These are phyloP conservation scores for Phytophthora macrochlamydospora DNA, from an alignment of 352 stramenopile species.

Conservation along the genomic window DNA sequence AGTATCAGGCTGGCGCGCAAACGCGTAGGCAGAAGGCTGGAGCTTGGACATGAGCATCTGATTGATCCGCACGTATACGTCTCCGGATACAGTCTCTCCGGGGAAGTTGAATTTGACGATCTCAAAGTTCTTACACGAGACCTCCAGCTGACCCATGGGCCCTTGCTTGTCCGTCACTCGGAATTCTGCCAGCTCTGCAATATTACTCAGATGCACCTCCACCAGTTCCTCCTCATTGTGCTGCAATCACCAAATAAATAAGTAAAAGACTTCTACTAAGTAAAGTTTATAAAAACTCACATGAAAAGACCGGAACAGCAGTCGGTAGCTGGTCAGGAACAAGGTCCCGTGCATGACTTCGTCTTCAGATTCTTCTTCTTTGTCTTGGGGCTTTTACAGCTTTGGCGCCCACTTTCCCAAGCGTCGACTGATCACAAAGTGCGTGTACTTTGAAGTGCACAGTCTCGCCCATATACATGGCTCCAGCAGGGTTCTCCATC, in stretches of 20 bases:
- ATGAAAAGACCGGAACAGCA: constrained; percentile 81
- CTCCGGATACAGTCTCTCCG: constrained; percentile 58
- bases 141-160: constrained; percentile 71
- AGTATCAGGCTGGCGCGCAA: constrained; percentile 41
- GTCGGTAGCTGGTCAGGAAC: constrained; percentile 73
- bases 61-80: constrained; percentile 74
- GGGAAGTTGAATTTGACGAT: constrained; percentile 83
- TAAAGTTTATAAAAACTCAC: constrained; percentile 30
- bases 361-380: constrained; percentile 5
- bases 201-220: constrained; percentile 71
- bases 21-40: constrained; percentile 57
- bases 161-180: constrained; percentile 46
- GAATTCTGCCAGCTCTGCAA: constrained; percentile 76
- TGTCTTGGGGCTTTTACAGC: constrained; percentile 19
- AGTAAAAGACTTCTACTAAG: constrained; percentile 7
- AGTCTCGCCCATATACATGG: constrained; percentile 63
- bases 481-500: constrained; percentile 64
- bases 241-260: constrained; percentile 11
- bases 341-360: constrained; percentile 64
- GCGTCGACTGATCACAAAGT: constrained; percentile 63
- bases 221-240: constrained; percentile 56
- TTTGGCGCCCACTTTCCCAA: constrained; percentile 39
- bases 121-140: constrained; percentile 89
- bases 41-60: constrained; percentile 61
- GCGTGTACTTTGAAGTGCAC: constrained; percentile 81